A percentile compares a stretch with the other conserved stretches of the same genome.
Evolutionary conservation across 306 rosid species (phyloP).

Genomic region (Echinosophora koreensis): DNA sequence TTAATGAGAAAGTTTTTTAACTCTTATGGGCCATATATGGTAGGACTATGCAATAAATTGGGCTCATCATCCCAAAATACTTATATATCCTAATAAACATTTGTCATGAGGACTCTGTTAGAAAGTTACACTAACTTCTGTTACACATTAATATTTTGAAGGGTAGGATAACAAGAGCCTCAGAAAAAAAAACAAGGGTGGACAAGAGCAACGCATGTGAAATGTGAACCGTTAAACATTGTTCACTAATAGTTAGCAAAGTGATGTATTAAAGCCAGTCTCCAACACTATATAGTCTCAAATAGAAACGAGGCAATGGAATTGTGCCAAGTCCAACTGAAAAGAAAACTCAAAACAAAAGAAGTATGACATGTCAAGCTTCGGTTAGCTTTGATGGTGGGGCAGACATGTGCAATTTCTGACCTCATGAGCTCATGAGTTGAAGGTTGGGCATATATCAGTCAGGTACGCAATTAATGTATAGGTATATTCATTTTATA

Average conservation of each 20-base stretch:
- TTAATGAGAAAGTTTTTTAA: not conserved
- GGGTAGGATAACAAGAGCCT: not conserved
- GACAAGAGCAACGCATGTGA: constrained; percentile 26
- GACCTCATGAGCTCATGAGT: constrained; percentile 38
- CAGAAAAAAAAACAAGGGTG: not conserved
- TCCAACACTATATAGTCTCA: not conserved
- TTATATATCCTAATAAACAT: not conserved
- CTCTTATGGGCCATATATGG: not conserved
- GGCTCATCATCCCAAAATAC: not conserved
- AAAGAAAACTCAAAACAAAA: not conserved
- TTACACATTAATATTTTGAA: not conserved
- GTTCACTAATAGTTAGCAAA: not conserved
- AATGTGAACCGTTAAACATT: not conserved
- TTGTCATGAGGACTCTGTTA: too few relatives aligned
- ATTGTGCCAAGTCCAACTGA: constrained; percentile 19
- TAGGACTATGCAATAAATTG: constrained; percentile 2
- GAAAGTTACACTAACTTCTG: not conserved
- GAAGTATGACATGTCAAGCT: constrained; percentile 7
- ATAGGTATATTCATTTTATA: not conserved
- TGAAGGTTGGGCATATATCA: not conserved
- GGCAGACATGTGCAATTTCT: constrained; percentile 37
- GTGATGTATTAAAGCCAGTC: not conserved
- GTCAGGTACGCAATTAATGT: constrained; percentile 7
- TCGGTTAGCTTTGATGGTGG: constrained; percentile 27
- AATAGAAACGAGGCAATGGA: not conserved